Conservation (phyloP, 2,329 filamentous ascomycete genomes). For the Epicoccum nigrum region DNA sequence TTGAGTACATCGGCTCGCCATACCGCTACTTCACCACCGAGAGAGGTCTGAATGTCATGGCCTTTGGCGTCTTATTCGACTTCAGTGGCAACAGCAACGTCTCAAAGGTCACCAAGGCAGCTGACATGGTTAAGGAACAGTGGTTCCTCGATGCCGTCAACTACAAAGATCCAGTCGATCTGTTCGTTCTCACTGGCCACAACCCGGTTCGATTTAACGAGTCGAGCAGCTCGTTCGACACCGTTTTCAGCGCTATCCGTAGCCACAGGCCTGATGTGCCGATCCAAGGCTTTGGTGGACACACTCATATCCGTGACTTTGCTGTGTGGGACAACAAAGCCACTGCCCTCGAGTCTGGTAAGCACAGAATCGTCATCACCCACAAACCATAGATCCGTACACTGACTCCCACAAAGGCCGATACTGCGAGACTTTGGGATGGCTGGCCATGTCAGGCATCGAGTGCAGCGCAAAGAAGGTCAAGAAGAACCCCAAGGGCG, state of each 20-base stretch:
- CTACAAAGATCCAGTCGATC: conserved; percentile 62
- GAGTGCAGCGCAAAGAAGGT: conserved; percentile 53
- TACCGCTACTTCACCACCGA: conserved; percentile 60
- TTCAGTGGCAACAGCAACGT: conserved; percentile 65
- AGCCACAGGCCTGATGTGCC: conserved; percentile 62
- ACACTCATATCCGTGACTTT: conserved; percentile 70
- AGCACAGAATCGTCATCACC: not conserved
- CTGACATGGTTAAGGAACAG: conserved; percentile 57
- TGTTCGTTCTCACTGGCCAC: conserved; percentile 69
- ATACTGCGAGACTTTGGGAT: conserved; percentile 73
- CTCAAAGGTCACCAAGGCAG: conserved; percentile 64
- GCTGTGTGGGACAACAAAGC: conserved; percentile 66
- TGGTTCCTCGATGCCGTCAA: conserved; percentile 68
- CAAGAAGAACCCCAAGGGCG: conserved; percentile 49
- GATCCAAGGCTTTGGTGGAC: conserved; percentile 70
- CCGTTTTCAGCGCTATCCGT: conserved; percentile 65
- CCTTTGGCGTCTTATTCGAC: conserved; percentile 59
- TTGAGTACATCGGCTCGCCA: conserved; percentile 54
- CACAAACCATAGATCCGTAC: not conserved
- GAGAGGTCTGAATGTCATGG: conserved; percentile 55
- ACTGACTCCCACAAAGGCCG: conserved; percentile 46
- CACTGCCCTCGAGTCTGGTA: conserved; percentile 65
- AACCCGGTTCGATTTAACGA: conserved; percentile 61
- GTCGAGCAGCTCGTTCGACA: conserved; percentile 53
- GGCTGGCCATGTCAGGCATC: conserved; percentile 68